Conservation (phyloP, 331 rosid species). For the Rosa hybrid region DNA sequence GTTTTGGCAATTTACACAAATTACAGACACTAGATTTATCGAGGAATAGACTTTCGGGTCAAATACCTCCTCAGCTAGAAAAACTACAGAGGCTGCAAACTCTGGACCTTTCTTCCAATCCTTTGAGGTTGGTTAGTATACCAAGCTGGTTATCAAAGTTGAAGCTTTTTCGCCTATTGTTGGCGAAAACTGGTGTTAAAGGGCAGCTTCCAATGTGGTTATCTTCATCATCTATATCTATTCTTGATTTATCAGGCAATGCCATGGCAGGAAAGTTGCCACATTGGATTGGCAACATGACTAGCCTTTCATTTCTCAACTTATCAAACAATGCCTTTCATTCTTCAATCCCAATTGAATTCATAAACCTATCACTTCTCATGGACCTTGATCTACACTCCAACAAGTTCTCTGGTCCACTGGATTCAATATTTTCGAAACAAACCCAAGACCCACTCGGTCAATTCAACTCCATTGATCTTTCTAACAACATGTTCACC, state of each 20-base stretch:
- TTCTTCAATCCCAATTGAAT: constrained; percentile 44
- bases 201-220: constrained; percentile 53
- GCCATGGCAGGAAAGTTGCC: constrained; percentile 52
- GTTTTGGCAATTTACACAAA: constrained; percentile 42
- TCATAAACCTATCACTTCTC: constrained; percentile 43
- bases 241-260: constrained; percentile 57
- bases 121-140: constrained; percentile 37
- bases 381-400: constrained; percentile 68
- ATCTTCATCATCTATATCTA: constrained; percentile 46
- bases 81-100: constrained; percentile 42
- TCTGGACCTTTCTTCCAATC: constrained; percentile 60
- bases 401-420: constrained; percentile 44
- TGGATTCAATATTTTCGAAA: constrained; percentile 33
- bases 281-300: constrained; percentile 64
- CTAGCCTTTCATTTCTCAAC: constrained; percentile 53
- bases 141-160: constrained; percentile 48
- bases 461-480: constrained; percentile 48
- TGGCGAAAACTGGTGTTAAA: constrained; percentile 49
- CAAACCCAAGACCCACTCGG: constrained; percentile 44
- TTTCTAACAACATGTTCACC: constrained; percentile 48
- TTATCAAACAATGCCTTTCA: constrained; percentile 51
- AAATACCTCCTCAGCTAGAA: constrained; percentile 44
- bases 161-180: constrained; percentile 45
- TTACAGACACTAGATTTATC: constrained; percentile 53
- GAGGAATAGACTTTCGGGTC: constrained; percentile 39